A percentile compares a stretch with the other conserved stretches of the same genome.
Evolutionary conservation across 441 rosid species (phyloP).

Genomic region (Hura crepitans): DNA sequence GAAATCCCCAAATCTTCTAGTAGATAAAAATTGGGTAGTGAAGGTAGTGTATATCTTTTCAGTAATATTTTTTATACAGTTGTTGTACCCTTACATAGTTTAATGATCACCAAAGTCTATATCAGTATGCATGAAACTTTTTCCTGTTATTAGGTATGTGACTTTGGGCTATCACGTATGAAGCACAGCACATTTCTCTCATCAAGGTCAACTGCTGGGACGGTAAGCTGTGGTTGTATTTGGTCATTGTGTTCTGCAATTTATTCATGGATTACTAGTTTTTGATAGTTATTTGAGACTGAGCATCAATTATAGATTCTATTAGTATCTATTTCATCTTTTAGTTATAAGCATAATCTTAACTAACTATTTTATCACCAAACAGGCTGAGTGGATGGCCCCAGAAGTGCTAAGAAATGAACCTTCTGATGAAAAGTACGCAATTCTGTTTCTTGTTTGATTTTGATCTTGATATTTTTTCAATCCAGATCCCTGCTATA

Average conservation of each 20-base stretch:
- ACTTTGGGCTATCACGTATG: slow-evolving; percentile 87
- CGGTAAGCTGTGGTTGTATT: slow-evolving; percentile 46
- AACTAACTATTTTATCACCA: slow-evolving; percentile 18
- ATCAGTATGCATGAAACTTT: slow-evolving; percentile 16
- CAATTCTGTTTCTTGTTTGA: slow-evolving; percentile 4
- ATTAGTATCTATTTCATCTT: not conserved
- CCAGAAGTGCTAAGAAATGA: slow-evolving; percentile 97
- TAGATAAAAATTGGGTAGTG: slow-evolving; percentile 94
- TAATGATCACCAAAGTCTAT: slow-evolving; percentile 16
- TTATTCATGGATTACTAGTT: not conserved
- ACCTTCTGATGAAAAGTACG: slow-evolving; percentile 93
- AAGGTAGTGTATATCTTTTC: slow-evolving; percentile 47
- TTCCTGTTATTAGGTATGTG: slow-evolving; percentile 57
- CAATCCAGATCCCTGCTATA: not conserved
- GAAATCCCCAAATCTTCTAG: slow-evolving; percentile 94
- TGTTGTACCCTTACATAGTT: slow-evolving; percentile 12
- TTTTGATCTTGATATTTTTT: not conserved
- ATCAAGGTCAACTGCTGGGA: slow-evolving; percentile 92
- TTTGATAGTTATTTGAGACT: not conserved
- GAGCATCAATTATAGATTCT: not conserved
- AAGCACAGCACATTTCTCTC: slow-evolving; percentile 91
- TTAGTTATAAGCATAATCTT: not conserved
- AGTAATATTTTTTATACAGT: not conserved
- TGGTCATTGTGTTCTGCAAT: not conserved
- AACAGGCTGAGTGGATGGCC: slow-evolving; percentile 99